Conservation (phyloP, 1,284 basidiomycete genomes). For the Cutaneotrichosporon daszewskae region DNA sequence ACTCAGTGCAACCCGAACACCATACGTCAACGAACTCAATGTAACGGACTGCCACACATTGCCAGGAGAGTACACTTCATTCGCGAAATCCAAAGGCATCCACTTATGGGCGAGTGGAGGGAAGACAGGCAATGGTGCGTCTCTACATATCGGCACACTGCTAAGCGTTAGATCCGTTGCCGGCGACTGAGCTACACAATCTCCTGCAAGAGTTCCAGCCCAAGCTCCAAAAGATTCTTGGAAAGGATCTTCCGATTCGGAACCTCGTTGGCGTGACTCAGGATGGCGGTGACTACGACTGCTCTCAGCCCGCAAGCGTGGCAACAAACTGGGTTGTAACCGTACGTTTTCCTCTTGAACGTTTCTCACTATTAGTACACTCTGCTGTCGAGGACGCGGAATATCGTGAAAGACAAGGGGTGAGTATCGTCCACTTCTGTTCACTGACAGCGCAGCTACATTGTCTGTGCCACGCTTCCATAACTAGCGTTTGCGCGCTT, state of each 20-base stretch:
- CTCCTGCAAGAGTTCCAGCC: constrained; percentile 40
- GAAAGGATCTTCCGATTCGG: no score
- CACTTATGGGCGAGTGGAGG: constrained; percentile 46
- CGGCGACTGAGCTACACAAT: constrained; percentile 43
- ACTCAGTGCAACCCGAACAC: constrained; percentile 12
- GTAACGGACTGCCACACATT: constrained; percentile 46
- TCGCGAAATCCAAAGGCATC: constrained; percentile 33
- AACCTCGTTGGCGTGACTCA: constrained; percentile 25
- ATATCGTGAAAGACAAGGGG: constrained; percentile 46
- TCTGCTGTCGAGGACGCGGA: constrained; percentile 39
- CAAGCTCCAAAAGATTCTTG: no score
- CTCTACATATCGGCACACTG: background rate
- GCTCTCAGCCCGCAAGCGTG: constrained; percentile 20
- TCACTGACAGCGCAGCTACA: no score
- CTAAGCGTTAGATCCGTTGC: constrained; percentile 38
- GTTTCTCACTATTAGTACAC: constrained; percentile 36
- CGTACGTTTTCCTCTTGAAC: no score
- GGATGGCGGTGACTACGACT: constrained; percentile 26
- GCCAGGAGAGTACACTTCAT: constrained; percentile 35
- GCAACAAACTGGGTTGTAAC: constrained; percentile 41
- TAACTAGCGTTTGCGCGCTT: no score
- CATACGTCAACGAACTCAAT: constrained; percentile 39
- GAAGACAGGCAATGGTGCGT: background rate
- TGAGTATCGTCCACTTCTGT: constrained; percentile 24
- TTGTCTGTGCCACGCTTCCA: constrained; percentile 1